Percentiles rank a stretch among this genome's conserved stretches.
phyloP scores from a whole-genome alignment of 2,329 filamentous ascomycete genomes.

The Ophiostoma montium region DNA sequence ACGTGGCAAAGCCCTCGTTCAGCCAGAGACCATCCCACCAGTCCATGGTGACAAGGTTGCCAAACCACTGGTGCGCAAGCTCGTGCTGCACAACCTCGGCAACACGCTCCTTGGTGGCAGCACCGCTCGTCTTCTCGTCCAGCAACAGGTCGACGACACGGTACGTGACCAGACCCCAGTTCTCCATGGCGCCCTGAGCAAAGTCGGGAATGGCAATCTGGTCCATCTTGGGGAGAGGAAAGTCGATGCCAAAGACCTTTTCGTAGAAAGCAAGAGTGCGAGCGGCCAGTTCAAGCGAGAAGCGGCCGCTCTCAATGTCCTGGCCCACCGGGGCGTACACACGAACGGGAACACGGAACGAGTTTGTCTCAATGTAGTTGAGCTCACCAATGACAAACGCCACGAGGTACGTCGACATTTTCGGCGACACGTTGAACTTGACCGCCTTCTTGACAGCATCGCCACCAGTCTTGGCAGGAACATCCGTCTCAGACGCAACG shows the following conservation, averaged over 20 bases:
- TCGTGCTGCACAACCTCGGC: slow-evolving; percentile 96
- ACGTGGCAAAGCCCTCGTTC: slow-evolving; percentile 82
- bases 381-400: slow-evolving; percentile 91
- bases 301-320: slow-evolving; percentile 79
- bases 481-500: slow-evolving; percentile 62
- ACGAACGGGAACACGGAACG: slow-evolving; percentile 80
- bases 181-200: slow-evolving; percentile 93
- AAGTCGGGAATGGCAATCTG: slow-evolving; percentile 96
- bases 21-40: slow-evolving; percentile 90
- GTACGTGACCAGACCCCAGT: slow-evolving; percentile 94
- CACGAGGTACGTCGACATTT: slow-evolving; percentile 92
- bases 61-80: slow-evolving; percentile 87
- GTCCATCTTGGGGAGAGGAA: slow-evolving; percentile 87
- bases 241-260: slow-evolving; percentile 77
- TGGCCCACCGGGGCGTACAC: slow-evolving; percentile 89
- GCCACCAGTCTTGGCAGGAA: slow-evolving; percentile 44
- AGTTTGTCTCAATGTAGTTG: slow-evolving; percentile 82
- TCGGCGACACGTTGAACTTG: slow-evolving; percentile 79
- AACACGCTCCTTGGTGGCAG: slow-evolving; percentile 79
- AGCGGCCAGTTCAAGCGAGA: slow-evolving; percentile 80
- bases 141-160: slow-evolving; percentile 81
- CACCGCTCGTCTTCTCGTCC: slow-evolving; percentile 82
- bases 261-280: slow-evolving; percentile 90
- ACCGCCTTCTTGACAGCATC: slow-evolving; percentile 65
- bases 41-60: slow-evolving; percentile 84